phyloP scores from a whole-genome alignment of 2,329 filamentous ascomycete genomes.

The Aspergillus fischeri region DNA sequence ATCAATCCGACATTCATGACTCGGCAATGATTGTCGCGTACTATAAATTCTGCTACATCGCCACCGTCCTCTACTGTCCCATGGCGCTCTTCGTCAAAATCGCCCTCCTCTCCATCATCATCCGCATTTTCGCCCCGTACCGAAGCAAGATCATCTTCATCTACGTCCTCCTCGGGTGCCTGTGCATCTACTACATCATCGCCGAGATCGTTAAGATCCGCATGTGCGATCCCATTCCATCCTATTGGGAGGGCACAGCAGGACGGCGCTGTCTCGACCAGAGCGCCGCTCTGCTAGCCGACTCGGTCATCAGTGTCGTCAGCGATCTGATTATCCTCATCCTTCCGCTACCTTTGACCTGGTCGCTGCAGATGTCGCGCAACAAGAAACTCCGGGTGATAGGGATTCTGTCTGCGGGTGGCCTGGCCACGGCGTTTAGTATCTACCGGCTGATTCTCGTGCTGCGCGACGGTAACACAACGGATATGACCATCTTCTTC shows the following conservation, averaged over 20 bases:
- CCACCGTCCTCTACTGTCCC: conserved; percentile 39
- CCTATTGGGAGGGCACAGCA: conserved; percentile 29
- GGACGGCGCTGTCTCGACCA: conserved; percentile 34
- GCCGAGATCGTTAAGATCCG: conserved; percentile 35
- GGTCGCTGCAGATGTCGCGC: conserved; percentile 36
- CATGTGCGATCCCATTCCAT: conserved; percentile 35
- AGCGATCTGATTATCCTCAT: conserved; percentile 36
- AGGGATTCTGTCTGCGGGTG: conserved; percentile 35
- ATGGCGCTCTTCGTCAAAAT: conserved; percentile 38
- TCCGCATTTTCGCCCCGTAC: conserved; percentile 36
- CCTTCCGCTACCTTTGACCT: conserved; percentile 35
- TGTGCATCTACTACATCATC: conserved; percentile 34
- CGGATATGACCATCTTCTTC: conserved; percentile 33
- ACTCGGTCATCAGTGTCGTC: conserved; percentile 37
- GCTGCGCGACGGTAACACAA: conserved; percentile 25
- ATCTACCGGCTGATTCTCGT: conserved; percentile 37
- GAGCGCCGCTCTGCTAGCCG: conserved; percentile 33
- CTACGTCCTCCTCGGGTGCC: conserved; percentile 30
- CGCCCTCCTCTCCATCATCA: conserved; percentile 35
- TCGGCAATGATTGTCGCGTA: conserved; percentile 20
- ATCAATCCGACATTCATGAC: conserved; percentile 22
- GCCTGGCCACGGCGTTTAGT: conserved; percentile 36
- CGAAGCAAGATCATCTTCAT: conserved; percentile 31
- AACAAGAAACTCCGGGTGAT: conserved; percentile 36
- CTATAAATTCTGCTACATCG: conserved; percentile 33